Evolutionary conservation across 106 monocot genomes (phyloP).

Genomic region (Hemerocallis citrina): DNA sequence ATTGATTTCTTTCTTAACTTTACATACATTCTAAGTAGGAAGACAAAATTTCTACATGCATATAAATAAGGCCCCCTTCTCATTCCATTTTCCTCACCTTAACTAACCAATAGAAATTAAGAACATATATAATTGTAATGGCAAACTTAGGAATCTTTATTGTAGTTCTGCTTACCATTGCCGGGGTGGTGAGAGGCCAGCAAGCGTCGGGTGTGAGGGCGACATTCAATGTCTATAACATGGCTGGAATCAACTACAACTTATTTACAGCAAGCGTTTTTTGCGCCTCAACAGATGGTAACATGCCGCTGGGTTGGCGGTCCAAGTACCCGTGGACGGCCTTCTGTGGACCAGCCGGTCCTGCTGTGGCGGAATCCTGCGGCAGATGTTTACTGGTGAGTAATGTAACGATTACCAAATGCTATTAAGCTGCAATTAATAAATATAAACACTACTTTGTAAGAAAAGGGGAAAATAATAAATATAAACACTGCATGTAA

Average conservation of each 20-base stretch:
- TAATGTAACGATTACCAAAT: too few relatives aligned
- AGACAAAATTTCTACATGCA: too few relatives aligned
- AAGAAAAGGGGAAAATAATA: too few relatives aligned
- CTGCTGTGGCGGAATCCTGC: not conserved
- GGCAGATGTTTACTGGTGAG: slow-evolving; percentile 21
- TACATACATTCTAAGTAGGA: too few relatives aligned
- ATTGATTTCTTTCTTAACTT: too few relatives aligned
- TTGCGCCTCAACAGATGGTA: slow-evolving; percentile 30
- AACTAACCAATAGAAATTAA: too few relatives aligned
- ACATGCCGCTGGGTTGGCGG: slow-evolving; percentile 27
- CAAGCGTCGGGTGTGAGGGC: slow-evolving; percentile 16
- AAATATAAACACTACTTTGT: too few relatives aligned
- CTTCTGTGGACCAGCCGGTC: slow-evolving; percentile 23
- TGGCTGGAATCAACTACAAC: slow-evolving; percentile 18
- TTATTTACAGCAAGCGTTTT: slow-evolving; percentile 8
- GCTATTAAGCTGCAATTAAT: too few relatives aligned
- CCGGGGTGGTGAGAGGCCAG: not conserved
- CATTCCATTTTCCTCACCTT: too few relatives aligned
- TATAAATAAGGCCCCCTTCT: too few relatives aligned
- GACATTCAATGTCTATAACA: slow-evolving; percentile 26
- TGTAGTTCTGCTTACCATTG: not conserved
- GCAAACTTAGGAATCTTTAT: not conserved
- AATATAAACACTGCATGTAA: too few relatives aligned
- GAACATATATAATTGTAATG: too few relatives aligned
- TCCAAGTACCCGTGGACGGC: slow-evolving; percentile 25